Percentiles rank a stretch among this genome's conserved stretches.
phyloP scores from a whole-genome alignment of 2,329 filamentous ascomycete species.

The Aspergillus caelatus region DNA sequence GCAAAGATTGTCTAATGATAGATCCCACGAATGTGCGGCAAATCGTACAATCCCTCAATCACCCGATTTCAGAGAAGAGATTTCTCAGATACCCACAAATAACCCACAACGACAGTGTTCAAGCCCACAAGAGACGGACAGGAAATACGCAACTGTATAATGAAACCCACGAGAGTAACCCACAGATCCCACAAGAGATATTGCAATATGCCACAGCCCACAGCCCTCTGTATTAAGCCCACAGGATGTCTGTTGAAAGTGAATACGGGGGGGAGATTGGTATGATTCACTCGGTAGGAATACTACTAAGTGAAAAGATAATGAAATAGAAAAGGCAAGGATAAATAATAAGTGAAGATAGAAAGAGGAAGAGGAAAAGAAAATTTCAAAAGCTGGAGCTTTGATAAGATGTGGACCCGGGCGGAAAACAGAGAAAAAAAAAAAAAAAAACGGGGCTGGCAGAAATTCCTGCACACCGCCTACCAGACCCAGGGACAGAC shows the following conservation, averaged over 20 bases:
- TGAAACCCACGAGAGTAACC: conserved; percentile 46
- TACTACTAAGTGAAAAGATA: conserved; percentile 21
- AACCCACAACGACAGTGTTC: conserved; percentile 46
- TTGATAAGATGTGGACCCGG: conserved; percentile 26
- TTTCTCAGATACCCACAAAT: conserved; percentile 41
- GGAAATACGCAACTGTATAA: conserved; percentile 44
- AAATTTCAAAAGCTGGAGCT: conserved; percentile 29
- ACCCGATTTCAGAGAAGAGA: conserved; percentile 35
- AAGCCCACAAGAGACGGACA: conserved; percentile 49
- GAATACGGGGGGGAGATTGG: conserved; percentile 19
- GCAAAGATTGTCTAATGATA: conserved; percentile 23
- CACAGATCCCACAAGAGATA: conserved; percentile 46
- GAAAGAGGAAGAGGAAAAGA: conserved; percentile 22
- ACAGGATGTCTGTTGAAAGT: conserved; percentile 40
- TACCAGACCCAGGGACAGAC: conserved; percentile 11
- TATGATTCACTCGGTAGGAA: conserved; percentile 10
- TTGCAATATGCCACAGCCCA: conserved; percentile 45
- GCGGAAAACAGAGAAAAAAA: conserved; percentile 23
- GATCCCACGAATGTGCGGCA: conserved; percentile 37
- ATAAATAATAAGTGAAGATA: conserved; percentile 9
- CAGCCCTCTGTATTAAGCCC: conserved; percentile 46
- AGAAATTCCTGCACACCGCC: conserved; percentile 35
- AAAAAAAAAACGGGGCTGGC: conserved; percentile 36
- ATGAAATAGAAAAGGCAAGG: conserved; percentile 12
- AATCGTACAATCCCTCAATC: conserved; percentile 39